phyloP scores from a whole-genome alignment of 768 basidiomycete species.

The Megacollybia marginata region DNA sequence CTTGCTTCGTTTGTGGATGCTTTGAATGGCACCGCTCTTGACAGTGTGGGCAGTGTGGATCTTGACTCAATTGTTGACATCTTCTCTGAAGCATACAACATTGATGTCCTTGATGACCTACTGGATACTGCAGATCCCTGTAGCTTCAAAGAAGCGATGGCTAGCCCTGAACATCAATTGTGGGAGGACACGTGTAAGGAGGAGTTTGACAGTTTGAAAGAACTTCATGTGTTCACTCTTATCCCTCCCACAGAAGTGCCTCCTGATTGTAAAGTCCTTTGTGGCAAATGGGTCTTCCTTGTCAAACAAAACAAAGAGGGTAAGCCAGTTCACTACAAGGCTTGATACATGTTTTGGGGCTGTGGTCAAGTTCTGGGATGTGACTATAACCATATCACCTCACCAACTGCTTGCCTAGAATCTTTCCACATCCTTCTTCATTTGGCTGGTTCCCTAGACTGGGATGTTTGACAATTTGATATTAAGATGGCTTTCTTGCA shows the following conservation, averaged over 20 bases:
- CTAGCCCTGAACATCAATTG: not conserved
- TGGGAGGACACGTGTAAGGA: not conserved
- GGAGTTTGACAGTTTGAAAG: not conserved
- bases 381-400: constrained; percentile 9
- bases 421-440: not conserved
- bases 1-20: too few relatives aligned
- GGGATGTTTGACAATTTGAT: constrained; percentile 24
- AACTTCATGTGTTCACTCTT: constrained; percentile 14
- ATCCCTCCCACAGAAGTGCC: constrained; percentile 13
- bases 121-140: not conserved
- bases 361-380: constrained; percentile 20
- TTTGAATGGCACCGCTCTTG: too few relatives aligned
- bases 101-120: not conserved
- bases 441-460: constrained; percentile 3
- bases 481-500: constrained; percentile 20
- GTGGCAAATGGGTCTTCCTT: not conserved
- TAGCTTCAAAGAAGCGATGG: not conserved
- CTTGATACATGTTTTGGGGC: constrained; percentile 24
- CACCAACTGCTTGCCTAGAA: not conserved
- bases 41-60: too few relatives aligned
- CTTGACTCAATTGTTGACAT: too few relatives aligned
- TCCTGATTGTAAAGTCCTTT: not conserved
- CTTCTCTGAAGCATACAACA: not conserved
- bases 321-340: constrained; percentile 22
- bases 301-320: constrained; percentile 24